Conservation (phyloP, 2,329 filamentous ascomycete genomes). For the Cryoendolithus antarcticus region DNA sequence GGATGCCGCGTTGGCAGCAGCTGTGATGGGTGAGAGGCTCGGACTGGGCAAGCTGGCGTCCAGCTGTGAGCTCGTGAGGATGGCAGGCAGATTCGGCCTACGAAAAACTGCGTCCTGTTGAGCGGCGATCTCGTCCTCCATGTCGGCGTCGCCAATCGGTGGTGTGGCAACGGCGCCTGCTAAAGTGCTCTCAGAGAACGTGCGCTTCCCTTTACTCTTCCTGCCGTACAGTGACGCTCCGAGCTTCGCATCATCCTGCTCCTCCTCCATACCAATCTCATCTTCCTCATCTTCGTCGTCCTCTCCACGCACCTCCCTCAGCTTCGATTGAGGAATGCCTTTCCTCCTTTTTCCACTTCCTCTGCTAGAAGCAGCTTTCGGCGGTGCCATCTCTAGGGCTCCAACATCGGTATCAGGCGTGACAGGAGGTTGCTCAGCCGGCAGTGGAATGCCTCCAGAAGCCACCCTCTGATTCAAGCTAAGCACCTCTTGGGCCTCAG, state of each 20-base stretch:
- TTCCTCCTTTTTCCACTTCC: constrained; percentile 9
- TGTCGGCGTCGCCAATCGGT: constrained; percentile 60
- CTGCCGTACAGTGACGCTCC: constrained; percentile 14
- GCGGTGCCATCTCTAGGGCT: constrained; percentile 4
- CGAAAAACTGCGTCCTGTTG: constrained; percentile 6
- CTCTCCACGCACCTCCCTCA: constrained; percentile 18
- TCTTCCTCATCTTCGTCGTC: constrained; percentile 15
- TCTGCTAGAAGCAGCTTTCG: constrained; percentile 10
- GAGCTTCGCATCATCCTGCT: constrained; percentile 16
- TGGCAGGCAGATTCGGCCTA: constrained; percentile 30
- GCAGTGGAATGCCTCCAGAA: constrained; percentile 9
- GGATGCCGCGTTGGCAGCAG: constrained; percentile 51
- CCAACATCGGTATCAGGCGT: constrained; percentile 23
- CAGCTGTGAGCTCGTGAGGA: constrained; percentile 62
- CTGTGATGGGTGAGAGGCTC: constrained; percentile 77
- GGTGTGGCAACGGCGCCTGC: constrained; percentile 48
- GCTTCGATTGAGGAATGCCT: constrained; percentile 13
- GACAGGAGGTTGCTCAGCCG: constrained; percentile 15
- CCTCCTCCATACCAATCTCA: constrained; percentile 7
- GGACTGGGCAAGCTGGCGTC: constrained; percentile 92
- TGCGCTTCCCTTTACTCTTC: constrained; percentile 12
- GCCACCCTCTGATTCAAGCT: constrained; percentile 16
- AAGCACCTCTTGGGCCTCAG: constrained; percentile 16
- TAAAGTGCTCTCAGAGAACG: constrained; percentile 6
- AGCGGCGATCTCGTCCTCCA: constrained; percentile 38